A percentile compares a stretch with the other conserved stretches of the same genome.
Conservation (phyloP, 768 basidiomycete species). For the Asterophora parasitica region DNA sequence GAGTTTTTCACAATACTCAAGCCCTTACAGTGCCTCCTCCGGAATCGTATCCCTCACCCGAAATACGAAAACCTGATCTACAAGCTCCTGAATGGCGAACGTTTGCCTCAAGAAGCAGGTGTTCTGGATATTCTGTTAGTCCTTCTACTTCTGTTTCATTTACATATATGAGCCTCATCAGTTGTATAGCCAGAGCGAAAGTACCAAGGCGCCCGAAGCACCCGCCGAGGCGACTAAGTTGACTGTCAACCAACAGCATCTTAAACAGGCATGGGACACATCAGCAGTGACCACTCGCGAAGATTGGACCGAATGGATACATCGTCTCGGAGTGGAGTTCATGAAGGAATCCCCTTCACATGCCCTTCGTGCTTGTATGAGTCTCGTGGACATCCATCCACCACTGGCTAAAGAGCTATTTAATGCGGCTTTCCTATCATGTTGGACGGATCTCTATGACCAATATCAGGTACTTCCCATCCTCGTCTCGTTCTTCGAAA, state of each 20-base stretch:
- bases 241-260: slow-evolving; percentile 92
- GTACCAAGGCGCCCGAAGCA: slow-evolving; percentile 61
- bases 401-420: slow-evolving; percentile 93
- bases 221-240: slow-evolving; percentile 86
- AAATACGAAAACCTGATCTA: slow-evolving; percentile 86
- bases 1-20: slow-evolving; percentile 4
- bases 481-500: neutral
- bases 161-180: slow-evolving; percentile 3
- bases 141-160: neutral
- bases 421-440: slow-evolving; percentile 97
- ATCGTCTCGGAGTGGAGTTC: slow-evolving; percentile 86
- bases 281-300: slow-evolving; percentile 70
- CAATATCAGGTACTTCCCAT: slow-evolving; percentile 79
- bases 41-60: slow-evolving; percentile 71
- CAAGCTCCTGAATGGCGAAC: slow-evolving; percentile 89
- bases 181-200: slow-evolving; percentile 46
- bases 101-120: slow-evolving; percentile 80
- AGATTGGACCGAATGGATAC: slow-evolving; percentile 97
- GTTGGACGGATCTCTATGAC: slow-evolving; percentile 94
- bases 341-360: slow-evolving; percentile 99
- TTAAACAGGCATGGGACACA: slow-evolving; percentile 95
- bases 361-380: slow-evolving; percentile 96
- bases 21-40: slow-evolving; percentile 57
- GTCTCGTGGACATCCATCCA: slow-evolving; percentile 84
- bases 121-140: slow-evolving; percentile 64